A percentile compares a stretch with the other conserved stretches of the same genome.
These are phyloP conservation scores for Cubamyces lactineus DNA, from an alignment of 768 basidiomycete genomes.

Conservation along the genomic window DNA sequence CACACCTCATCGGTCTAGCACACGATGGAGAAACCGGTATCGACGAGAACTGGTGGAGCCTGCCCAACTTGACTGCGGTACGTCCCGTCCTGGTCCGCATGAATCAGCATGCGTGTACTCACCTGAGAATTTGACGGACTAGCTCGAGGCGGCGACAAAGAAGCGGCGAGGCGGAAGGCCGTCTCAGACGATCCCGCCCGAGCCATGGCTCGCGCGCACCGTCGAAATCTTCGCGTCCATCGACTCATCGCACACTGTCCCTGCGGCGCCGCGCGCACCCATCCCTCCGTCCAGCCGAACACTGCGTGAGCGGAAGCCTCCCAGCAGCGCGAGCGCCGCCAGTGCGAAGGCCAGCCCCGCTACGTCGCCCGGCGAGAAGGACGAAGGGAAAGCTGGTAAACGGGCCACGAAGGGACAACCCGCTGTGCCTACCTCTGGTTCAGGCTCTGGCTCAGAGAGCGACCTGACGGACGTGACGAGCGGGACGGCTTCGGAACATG, in stretches of 20 bases:
- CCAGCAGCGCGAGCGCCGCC: conserved; percentile 22
- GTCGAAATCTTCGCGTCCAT: conserved; percentile 51
- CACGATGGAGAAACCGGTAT: conserved; percentile 31
- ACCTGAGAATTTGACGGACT: background rate
- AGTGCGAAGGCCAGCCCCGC: conserved; percentile 19
- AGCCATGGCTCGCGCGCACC: conserved; percentile 64
- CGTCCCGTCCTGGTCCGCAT: conserved; percentile 21
- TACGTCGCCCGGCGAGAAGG: conserved; percentile 14
- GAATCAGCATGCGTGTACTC: background rate
- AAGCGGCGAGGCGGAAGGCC: conserved; percentile 56
- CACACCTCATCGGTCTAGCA: conserved; percentile 74
- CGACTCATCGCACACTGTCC: conserved; percentile 26
- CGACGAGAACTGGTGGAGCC: conserved; percentile 63
- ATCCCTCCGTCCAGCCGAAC: conserved; percentile 46
- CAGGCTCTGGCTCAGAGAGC: conserved; percentile 14
- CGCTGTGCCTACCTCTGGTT: background rate
- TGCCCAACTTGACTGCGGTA: conserved; percentile 63
- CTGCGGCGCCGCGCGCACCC: conserved; percentile 23
- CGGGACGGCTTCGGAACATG: conserved; percentile 7
- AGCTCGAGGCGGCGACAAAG: conserved; percentile 72
- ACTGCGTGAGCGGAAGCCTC: conserved; percentile 50
- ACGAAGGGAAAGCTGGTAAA: background rate
- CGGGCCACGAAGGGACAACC: background rate
- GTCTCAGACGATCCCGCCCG: conserved; percentile 39
- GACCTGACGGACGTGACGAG: conserved; percentile 14